phyloP scores from a whole-genome alignment of 2,329 filamentous ascomycete genomes.

The Corniculantispora saksenae region DNA sequence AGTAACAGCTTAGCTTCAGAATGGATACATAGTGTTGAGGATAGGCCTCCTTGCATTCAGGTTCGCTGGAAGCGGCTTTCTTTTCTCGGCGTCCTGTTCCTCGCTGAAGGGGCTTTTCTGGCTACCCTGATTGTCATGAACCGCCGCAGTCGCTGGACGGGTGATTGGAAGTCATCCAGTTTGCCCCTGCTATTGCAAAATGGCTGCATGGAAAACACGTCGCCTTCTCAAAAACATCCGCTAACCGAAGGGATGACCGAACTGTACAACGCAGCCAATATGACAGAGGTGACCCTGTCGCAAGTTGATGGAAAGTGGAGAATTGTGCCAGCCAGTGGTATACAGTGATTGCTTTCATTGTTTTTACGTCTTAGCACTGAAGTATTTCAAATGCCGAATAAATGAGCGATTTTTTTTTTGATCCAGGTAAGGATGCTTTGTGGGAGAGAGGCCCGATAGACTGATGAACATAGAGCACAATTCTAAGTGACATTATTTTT shows the following conservation, averaged over 20 bases:
- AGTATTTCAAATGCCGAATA: too few relatives aligned
- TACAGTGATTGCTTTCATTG: too few relatives aligned
- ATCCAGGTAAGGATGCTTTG: too few relatives aligned
- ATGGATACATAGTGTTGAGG: too few relatives aligned
- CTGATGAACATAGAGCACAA: too few relatives aligned
- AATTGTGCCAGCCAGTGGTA: too few relatives aligned
- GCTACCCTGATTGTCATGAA: not conserved
- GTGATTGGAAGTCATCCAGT: conserved; percentile 3
- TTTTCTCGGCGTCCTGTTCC: not conserved
- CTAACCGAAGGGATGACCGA: not conserved
- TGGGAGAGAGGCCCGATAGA: too few relatives aligned
- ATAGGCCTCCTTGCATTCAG: not conserved
- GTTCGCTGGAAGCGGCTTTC: not conserved
- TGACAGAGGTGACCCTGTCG: not conserved
- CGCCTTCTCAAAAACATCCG: not conserved
- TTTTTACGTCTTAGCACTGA: too few relatives aligned
- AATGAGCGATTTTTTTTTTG: too few relatives aligned
- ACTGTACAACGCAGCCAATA: not conserved
- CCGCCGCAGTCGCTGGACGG: not conserved
- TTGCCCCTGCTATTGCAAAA: not conserved
- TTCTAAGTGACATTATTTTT: too few relatives aligned
- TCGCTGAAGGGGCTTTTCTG: not conserved
- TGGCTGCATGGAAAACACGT: not conserved
- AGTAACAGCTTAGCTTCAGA: too few relatives aligned
- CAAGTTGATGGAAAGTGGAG: not conserved